Conservation (phyloP, 768 basidiomycete species). For the Lactarius sp. region DNA sequence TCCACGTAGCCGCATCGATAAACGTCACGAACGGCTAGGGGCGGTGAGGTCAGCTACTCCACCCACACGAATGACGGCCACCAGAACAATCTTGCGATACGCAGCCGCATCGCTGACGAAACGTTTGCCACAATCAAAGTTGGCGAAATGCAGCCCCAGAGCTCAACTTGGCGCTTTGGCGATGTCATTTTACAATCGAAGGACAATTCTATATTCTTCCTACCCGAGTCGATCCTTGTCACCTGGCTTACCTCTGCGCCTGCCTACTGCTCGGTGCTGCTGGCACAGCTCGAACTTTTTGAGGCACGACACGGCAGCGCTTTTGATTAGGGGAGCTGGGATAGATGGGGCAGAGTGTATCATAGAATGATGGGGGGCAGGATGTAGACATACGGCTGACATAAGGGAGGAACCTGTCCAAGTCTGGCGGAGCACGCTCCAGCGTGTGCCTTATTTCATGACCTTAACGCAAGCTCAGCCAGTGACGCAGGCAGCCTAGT, state of each 20-base stretch:
- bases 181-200: conserved; percentile 35
- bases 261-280: not conserved
- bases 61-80: not conserved
- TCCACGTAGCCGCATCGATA: conserved; percentile 8
- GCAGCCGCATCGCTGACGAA: conserved; percentile 41
- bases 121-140: conserved; percentile 46
- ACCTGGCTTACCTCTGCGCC: conserved; percentile 38
- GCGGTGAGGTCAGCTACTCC: not conserved
- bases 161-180: conserved; percentile 34
- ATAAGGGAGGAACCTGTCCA: no score
- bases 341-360: no score
- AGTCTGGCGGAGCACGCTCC: no score
- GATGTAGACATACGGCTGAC: no score
- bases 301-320: conserved; percentile 61
- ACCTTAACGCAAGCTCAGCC: conserved; percentile 23
- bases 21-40: not conserved
- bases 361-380: no score
- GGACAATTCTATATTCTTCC: conserved; percentile 49
- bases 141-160: conserved; percentile 38
- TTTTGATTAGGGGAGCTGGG: no score
- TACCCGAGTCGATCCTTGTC: conserved; percentile 44
- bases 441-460: conserved; percentile 38
- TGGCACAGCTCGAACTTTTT: conserved; percentile 41
- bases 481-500: conserved; percentile 25
- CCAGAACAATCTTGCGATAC: not conserved